A percentile compares a stretch with the other conserved stretches of the same genome.
Evolutionary conservation across 352 stramenopile genomes (phyloP).

Genomic region (Pythium aquatile): DNA sequence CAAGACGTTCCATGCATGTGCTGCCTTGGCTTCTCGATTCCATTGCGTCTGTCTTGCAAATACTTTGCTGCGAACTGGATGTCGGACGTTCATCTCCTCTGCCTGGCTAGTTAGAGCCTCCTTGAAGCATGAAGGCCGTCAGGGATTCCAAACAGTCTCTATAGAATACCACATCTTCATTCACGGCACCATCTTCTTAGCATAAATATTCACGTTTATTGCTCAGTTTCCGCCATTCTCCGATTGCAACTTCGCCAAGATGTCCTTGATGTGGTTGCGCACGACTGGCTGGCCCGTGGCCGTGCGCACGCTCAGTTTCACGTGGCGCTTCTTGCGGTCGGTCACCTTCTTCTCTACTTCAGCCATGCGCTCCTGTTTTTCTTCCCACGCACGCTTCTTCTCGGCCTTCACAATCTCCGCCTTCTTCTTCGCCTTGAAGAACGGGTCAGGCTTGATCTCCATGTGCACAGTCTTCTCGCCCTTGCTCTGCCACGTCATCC

Average conservation of each 20-base stretch:
- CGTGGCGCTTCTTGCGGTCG: slow-evolving; percentile 84
- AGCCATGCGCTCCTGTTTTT: slow-evolving; percentile 50
- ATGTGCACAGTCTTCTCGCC: slow-evolving; percentile 23
- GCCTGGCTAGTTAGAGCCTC: neutral
- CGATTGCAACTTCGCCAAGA: slow-evolving; percentile 63
- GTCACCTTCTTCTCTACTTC: slow-evolving; percentile 74
- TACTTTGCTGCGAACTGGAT: neutral
- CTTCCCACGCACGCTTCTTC: slow-evolving; percentile 38
- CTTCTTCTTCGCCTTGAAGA: slow-evolving; percentile 86
- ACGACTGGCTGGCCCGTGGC: slow-evolving; percentile 78
- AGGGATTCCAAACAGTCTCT: too few species aligned
- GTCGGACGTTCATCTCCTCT: neutral
- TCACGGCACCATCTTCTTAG: too few species aligned
- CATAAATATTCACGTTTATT: slow-evolving; percentile 22
- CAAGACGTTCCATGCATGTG: neutral
- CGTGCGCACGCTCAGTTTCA: slow-evolving; percentile 82
- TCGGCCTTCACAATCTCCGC: slow-evolving; percentile 53
- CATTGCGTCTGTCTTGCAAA: neutral
- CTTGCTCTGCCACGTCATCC: slow-evolving; percentile 2
- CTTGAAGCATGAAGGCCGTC: neutral
- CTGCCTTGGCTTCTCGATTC: neutral
- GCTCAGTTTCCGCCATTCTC: slow-evolving; percentile 37
- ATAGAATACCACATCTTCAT: too few species aligned
- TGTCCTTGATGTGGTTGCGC: slow-evolving; percentile 85
- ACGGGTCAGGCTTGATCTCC: slow-evolving; percentile 65